phyloP scores from a whole-genome alignment of 345 rosid genomes.

The Theobroma cacao region DNA sequence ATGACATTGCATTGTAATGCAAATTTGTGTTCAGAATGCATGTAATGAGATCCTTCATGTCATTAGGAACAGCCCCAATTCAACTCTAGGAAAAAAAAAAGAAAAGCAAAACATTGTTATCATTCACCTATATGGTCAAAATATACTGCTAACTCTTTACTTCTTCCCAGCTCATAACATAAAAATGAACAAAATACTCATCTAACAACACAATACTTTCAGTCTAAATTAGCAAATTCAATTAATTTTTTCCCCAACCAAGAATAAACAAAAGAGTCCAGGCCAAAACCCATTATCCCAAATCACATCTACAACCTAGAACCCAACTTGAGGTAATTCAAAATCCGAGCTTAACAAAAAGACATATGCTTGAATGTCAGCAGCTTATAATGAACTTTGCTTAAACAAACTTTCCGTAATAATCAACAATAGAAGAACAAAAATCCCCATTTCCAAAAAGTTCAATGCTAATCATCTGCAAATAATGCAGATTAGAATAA shows the following conservation, averaged over 20 bases:
- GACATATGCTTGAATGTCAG: neutral
- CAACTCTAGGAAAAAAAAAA: neutral
- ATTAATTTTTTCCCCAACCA: neutral
- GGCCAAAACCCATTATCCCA: neutral
- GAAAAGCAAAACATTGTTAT: neutral
- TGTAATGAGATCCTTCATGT: neutral
- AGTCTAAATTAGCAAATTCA: neutral
- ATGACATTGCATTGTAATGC: neutral
- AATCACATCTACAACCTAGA: neutral
- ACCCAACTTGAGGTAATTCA: neutral
- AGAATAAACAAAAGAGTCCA: neutral
- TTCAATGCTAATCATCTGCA: neutral
- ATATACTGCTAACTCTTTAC: neutral
- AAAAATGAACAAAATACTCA: neutral
- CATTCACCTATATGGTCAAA: too few species aligned
- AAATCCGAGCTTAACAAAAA: neutral
- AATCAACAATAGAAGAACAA: neutral
- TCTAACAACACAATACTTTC: neutral
- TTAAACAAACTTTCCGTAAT: neutral
- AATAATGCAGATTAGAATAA: neutral
- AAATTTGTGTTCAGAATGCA: neutral
- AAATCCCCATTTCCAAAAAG: neutral
- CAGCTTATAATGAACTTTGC: neutral
- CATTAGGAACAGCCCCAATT: neutral
- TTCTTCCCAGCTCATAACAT: neutral